Evolutionary conservation across 345 rosid species (phyloP).

Genomic region (Melaleuca alternifolia): DNA sequence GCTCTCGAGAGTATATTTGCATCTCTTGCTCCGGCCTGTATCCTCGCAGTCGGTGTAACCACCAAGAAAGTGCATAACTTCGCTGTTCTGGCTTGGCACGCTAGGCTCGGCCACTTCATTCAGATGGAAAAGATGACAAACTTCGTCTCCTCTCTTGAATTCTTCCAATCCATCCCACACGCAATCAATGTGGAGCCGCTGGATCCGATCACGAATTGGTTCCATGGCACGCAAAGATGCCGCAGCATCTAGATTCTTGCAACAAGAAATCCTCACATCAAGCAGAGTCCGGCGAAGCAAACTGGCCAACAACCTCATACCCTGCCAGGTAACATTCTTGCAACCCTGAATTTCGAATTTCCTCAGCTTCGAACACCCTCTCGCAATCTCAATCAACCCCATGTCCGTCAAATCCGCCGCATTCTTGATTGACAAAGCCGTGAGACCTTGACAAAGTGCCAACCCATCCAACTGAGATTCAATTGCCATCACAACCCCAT

Average conservation of each 20-base stretch:
- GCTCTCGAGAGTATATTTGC: constrained; percentile 24
- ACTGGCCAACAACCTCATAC: constrained; percentile 51
- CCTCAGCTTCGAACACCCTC: constrained; percentile 50
- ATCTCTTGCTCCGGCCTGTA: constrained; percentile 29
- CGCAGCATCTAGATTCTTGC: constrained; percentile 45
- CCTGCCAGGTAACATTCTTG: constrained; percentile 55
- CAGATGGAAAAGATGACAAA: constrained; percentile 7
- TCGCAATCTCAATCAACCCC: constrained; percentile 69
- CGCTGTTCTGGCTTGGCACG: background rate
- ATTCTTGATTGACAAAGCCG: constrained; percentile 52
- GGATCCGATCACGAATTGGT: constrained; percentile 45
- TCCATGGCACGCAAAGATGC: constrained; percentile 57
- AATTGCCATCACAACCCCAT: constrained; percentile 50
- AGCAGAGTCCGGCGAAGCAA: constrained; percentile 37
- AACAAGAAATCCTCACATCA: constrained; percentile 61
- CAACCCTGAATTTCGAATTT: constrained; percentile 85
- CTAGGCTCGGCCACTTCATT: constrained; percentile 4
- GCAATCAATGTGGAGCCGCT: constrained; percentile 73
- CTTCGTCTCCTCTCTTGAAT: background rate
- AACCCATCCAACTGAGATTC: constrained; percentile 66
- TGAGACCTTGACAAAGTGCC: constrained; percentile 55
- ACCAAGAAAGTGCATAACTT: background rate
- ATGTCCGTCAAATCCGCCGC: constrained; percentile 60
- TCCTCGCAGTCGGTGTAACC: constrained; percentile 3
- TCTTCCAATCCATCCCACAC: constrained; percentile 50